Evolutionary conservation across 2,329 filamentous ascomycete species (phyloP), one percentile per base, ranked within the genome.

Genomic region (Clarireedia paspali): DNA sequence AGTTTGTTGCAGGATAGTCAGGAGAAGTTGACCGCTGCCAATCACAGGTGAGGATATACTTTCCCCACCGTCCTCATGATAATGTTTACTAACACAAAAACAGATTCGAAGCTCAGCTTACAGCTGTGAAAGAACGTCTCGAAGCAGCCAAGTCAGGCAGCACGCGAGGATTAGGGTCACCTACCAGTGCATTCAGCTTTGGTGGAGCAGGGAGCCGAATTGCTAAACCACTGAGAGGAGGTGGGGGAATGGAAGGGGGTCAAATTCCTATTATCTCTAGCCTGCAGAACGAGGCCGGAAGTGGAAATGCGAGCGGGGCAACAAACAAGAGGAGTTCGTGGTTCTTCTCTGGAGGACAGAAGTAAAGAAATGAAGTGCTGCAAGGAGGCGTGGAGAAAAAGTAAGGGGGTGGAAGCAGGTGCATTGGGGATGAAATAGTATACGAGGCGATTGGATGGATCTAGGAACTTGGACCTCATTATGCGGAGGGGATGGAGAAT

Each of bases 51-150:
- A 66, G 85, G 80, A 55, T 34, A 50, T 59, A 17, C 48, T 20
- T 36, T 10, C 17, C 42, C 44, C 49, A 9, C 42, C 9, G 36
- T 23, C 14, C 36, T 20, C 42, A 15, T 12, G 24, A 39, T 42
- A 53, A 60, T 57, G 55, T 59, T 66, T 58, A 68, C 52, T 45
- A 34, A 15, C 12, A 17, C 20, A 9, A 10, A 47, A 17, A 52
- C 70, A 97, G 94, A 72, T 99, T 99, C 77, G 94, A 99, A 77
- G 87, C 89, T 39, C 94, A 99, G 75, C 88, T 99, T 70, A 88
- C 91, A 45, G 91, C 91, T 51, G 94, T 99, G 74, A 99, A 97
- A 78, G 94, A 99, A 72, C 89, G 94, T 60, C 86, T 99, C 63
- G 94, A 99, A 74, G 88, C 90, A 52, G 94, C 91, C 71, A 99